Evolutionary conservation across 2,329 filamentous ascomycete genomes (phyloP), one percentile per base, ranked within the genome.

Genomic region (Aspergillus fumigatiaffinis): DNA sequence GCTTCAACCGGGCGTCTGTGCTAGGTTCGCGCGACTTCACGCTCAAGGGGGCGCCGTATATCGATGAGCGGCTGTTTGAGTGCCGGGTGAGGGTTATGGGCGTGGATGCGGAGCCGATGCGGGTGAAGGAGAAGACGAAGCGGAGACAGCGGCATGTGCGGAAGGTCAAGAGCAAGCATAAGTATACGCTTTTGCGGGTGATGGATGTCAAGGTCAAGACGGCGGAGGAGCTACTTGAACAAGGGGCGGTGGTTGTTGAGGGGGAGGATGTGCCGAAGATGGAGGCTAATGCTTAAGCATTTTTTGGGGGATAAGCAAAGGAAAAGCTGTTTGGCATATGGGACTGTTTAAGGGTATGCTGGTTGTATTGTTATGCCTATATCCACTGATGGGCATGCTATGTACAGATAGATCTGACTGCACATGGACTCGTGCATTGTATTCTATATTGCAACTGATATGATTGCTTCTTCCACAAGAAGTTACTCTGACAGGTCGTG

Each of bases 1-100:
- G 92, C 6, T 82, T 99, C 57, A 93, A 96, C 77, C 88, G 92
- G 55, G 94, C 92, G 25, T 88, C 86, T 44, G 80, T 88, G 54
- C 78, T 99, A 48, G 94, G 94, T 28, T 93, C 88, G 64, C 84
- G 94, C 62, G 93, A 97, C 74, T 96, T 90, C 77, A 97, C 93
- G 4, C 80, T 97, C 62, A 90, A 92, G 74, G 90, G 90, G 4
- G 78, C 83, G 4, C 86, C 89, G n/a, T 93, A 89, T 71, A 77
- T 97, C 60, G 92, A 97, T 72, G 88, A 93, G 74, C 78, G 86
- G 54, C 75, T 96, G 57, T 97, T 92, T 68, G 88, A 90, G 71
- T 96, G 92, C 75, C 84, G 92, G 57, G 91, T 92, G 17, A 85
- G 87, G 35, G 92, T 99, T 26, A 82, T 94, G 61, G 93, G 92